Evolutionary conservation across 2,329 filamentous ascomycete genomes (phyloP), one percentile per base, ranked within the genome.

Genomic region (Calonectria pseudoreteaudii): DNA sequence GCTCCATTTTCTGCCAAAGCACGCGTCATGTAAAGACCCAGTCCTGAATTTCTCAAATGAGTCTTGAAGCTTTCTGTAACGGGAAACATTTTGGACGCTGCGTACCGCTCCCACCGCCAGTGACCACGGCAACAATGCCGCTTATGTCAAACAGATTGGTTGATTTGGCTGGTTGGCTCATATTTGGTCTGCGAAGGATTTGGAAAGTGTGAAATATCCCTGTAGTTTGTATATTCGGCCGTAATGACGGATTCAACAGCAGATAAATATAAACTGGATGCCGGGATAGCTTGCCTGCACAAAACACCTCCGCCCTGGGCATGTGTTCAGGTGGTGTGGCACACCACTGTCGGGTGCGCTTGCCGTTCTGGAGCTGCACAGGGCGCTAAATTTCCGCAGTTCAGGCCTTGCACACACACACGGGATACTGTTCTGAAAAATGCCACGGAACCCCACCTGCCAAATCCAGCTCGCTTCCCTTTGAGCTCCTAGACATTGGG

Each of bases 1-100:
- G 89, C 89, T 16, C 90, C 90, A 67, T 89, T 90, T n/a, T 84
- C 78, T n/a, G 85, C 88, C 4, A 91, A 83, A 36, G 89, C 88
- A 68, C 85, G 85, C 10, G 89, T 86, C 79, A 91, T 90, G 85
- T 90, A 89, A 31, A 90, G 82, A 16, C 89, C 89, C 76, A 91
- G 88, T 8, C 90, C 89, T 88, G 56, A 4, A 18, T 14, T 6
- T 20, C 28, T 36, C n/a, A 9, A 10, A 36, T 28, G 18, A 66
- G 30, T 6, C 2, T 52, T 20, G 8, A 4, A 2, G 18, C 14
- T 20, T 26, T 34, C 4, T 14, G 10, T 14, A 4, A 14, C 13
- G 11, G 11, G 44, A 10, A 38, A 23, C n/a, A 9, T 13, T 34
- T 9, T 23, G 9, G 13, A 16, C 14, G 10, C 13, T 16, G 38